A percentile compares a stretch with the other conserved stretches of the same genome.
These are phyloP conservation scores for Pichia membranifaciens DNA, from an alignment of 805 yeast species.

Conservation along the genomic window DNA sequence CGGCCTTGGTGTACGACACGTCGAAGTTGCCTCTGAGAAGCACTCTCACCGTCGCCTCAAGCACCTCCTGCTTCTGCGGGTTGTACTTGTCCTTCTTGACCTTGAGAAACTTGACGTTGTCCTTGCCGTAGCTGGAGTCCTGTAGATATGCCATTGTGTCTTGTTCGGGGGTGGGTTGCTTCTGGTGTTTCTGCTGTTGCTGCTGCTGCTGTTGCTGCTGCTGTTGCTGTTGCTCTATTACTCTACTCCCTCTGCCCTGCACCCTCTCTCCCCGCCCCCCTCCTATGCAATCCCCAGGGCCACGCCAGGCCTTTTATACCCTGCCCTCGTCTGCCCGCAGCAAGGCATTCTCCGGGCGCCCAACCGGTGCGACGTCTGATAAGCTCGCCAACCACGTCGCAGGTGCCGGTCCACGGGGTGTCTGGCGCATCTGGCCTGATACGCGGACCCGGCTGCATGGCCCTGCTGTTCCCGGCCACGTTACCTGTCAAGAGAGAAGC, in stretches of 20 bases:
- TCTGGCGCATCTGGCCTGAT: no score
- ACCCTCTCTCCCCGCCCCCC: no score
- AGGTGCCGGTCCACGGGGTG: no score
- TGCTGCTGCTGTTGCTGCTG: no score
- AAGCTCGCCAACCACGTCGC: no score
- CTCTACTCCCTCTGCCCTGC: no score
- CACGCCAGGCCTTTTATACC: neutral
- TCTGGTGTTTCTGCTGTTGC: conserved; percentile 6
- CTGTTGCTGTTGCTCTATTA: no score
- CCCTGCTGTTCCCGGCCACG: no score
- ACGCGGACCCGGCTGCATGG: no score
- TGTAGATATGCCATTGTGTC: conserved; percentile 26
- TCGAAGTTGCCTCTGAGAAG: conserved; percentile 77
- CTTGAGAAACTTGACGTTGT: conserved; percentile 85
- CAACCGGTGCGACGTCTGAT: no score
- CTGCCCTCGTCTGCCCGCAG: neutral
- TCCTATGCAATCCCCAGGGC: neutral
- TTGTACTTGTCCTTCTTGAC: conserved; percentile 72
- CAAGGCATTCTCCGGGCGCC: no score
- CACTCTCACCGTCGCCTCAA: conserved; percentile 78
- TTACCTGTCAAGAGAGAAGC: no score
- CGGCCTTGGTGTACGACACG: conserved; percentile 77
- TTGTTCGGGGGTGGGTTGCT: neutral
- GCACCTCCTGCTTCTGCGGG: conserved; percentile 70
- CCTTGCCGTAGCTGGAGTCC: conserved; percentile 80